Percentiles rank a stretch among this genome's conserved stretches.
phyloP scores from a whole-genome alignment of 2,329 filamentous ascomycete genomes.

The Lecanicillium sp. region DNA sequence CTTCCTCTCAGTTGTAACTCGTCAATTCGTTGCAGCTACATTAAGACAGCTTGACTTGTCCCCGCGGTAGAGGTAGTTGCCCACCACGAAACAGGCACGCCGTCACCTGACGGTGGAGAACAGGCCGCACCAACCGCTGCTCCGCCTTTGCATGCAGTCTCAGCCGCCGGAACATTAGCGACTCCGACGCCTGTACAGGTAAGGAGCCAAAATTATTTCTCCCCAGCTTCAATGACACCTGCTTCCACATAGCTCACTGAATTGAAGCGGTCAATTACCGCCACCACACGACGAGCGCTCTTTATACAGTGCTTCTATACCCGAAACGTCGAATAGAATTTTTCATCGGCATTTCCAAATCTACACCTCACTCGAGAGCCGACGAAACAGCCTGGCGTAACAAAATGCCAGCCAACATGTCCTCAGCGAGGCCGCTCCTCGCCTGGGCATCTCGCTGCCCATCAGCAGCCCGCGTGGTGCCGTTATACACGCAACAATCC shows the following conservation, averaged over 20 bases:
- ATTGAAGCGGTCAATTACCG: background rate
- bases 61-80: background rate
- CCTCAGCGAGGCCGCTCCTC: constrained; percentile 6
- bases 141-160: too few relatives aligned
- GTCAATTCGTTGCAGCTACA: too few relatives aligned
- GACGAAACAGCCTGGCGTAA: too few relatives aligned
- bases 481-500: background rate
- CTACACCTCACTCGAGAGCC: too few relatives aligned
- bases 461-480: background rate
- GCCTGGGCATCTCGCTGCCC: constrained; percentile 2
- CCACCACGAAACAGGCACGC: background rate
- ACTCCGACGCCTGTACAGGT: background rate
- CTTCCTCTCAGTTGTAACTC: too few relatives aligned
- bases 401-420: background rate
- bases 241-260: too few relatives aligned
- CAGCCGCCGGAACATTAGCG: constrained; percentile 7
- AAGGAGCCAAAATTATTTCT: constrained; percentile 5
- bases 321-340: background rate
- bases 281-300: too few relatives aligned
- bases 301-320: background rate
- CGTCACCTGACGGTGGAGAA: constrained; percentile 17
- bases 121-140: constrained; percentile 10
- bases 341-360: background rate
- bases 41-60: background rate
- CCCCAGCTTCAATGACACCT: too few relatives aligned